Base-by-base conservation (phyloP, 2,329 filamentous ascomycete genomes). In the Lachnum nothofagi region DNA sequence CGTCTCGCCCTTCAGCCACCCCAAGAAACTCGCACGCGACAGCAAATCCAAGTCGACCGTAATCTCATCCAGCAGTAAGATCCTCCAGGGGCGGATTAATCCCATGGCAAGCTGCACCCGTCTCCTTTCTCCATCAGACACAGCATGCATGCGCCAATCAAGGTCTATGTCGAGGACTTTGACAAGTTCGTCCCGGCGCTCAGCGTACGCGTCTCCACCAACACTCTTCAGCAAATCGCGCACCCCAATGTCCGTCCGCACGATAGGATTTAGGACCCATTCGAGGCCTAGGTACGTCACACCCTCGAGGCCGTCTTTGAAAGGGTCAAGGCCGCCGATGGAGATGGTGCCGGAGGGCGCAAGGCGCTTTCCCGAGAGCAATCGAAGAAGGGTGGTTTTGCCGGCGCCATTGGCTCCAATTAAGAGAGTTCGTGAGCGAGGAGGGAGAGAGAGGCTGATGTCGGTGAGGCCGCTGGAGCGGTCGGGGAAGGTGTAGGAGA, bases 71-170 rank as follows among this genome's bases (percentile, higher is more conserved):
- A 98, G 78, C 45, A 98, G 75, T 23, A 98, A 73, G 3, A 98
- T 85, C 9, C 82, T 83, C 93, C 93, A 98, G 1, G 93, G 93
- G 3, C 91, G 77, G 38, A 98, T 70, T 7, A 98, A 74, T 0
- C 93, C 93, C 93, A 98, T 98, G 53, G 91, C 91, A 6, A 98
- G 77, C 73, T 98, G 93, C 5, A 98, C 93, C 16, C 93, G 78
- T 14, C 93, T 78, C 14, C 93, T 74, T 73, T 98, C 93, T 44
- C 93, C 93, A 64, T 98, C 93, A 1, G 83, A 89, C 5, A 98
- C 91, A 40, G 91, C 88, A 67, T 96, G 91, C 87, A 98, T 93
- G 62, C 91, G 86, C 93, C 93, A 98, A 52, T 76, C 72, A 12
- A 88, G 75, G 71, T 98, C 93, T 57, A 98, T 90, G 67, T 98